Evolutionary conservation across 2,329 filamentous ascomycete genomes (phyloP).

Genomic region (Diaporthe ilicicola): DNA sequence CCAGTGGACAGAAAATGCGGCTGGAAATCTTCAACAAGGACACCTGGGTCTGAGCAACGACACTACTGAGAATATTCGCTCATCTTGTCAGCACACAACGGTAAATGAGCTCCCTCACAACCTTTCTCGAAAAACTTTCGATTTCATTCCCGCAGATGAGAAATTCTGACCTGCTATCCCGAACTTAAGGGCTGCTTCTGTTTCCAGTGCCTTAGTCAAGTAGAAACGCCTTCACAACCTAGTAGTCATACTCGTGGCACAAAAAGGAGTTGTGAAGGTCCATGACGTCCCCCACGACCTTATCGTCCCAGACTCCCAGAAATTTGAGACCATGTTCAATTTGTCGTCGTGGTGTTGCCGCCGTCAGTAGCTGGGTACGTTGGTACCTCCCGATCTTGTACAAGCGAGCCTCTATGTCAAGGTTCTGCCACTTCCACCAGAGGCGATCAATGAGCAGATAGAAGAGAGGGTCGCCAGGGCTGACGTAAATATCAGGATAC

Average conservation of each 20-base stretch:
- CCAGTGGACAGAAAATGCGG: too few relatives aligned
- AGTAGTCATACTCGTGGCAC: conserved; percentile 1
- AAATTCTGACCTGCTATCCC: too few relatives aligned
- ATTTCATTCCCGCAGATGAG: too few relatives aligned
- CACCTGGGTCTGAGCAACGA: too few relatives aligned
- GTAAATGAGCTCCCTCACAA: too few relatives aligned
- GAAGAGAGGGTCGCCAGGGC: conserved; percentile 43
- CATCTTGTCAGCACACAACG: too few relatives aligned
- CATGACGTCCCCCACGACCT: not conserved
- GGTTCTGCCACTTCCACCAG: conserved; percentile 37
- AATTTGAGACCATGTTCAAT: not conserved
- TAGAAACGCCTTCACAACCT: not conserved
- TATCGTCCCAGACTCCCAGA: not conserved
- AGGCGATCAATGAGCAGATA: conserved; percentile 42
- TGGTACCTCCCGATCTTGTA: conserved; percentile 18
- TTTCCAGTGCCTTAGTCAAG: not conserved
- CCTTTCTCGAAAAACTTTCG: too few relatives aligned
- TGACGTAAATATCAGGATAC: conserved; percentile 29
- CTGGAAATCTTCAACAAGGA: too few relatives aligned
- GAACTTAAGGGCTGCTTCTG: too few relatives aligned
- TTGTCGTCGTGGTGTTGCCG: not conserved
- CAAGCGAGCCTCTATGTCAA: not conserved
- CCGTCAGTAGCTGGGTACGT: not conserved
- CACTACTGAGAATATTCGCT: too few relatives aligned
- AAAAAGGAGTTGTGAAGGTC: not conserved